A percentile compares a stretch with the other conserved stretches of the same genome.
phyloP scores from a whole-genome alignment of 805 yeast genomes.

The Kodamaea kakaduensis region DNA sequence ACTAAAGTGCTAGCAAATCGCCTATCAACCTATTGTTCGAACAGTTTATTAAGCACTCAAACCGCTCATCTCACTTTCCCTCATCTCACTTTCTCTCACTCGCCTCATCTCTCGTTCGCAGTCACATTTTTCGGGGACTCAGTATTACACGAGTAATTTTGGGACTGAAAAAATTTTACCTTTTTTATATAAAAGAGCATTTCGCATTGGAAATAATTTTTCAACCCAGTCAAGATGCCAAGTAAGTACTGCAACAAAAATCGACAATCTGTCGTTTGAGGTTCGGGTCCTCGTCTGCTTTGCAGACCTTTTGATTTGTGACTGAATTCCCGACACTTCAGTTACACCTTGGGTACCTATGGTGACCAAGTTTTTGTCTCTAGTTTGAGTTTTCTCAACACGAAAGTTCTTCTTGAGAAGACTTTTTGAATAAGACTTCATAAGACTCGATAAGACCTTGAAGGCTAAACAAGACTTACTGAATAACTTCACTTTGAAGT shows the following conservation, averaged over 20 bases:
- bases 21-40: too few relatives aligned
- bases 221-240: constrained; percentile 48
- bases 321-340: constrained; percentile 90
- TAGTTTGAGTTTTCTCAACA: not conserved
- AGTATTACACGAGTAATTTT: constrained; percentile 6
- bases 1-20: too few relatives aligned
- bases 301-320: constrained; percentile 35
- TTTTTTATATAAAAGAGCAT: constrained; percentile 1
- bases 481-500: too few relatives aligned
- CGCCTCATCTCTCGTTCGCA: too few relatives aligned
- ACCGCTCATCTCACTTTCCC: too few relatives aligned
- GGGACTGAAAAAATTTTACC: constrained; percentile 5
- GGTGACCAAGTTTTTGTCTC: constrained; percentile 5
- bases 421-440: too few relatives aligned
- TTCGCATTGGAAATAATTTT: constrained; percentile 2
- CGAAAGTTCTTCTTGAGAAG: not conserved
- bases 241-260: constrained; percentile 43
- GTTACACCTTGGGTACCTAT: constrained; percentile 40
- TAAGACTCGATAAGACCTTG: too few relatives aligned
- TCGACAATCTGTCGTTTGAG: constrained; percentile 30
- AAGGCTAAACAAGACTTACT: too few relatives aligned
- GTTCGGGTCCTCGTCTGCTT: constrained; percentile 66
- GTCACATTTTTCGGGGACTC: constrained; percentile 4
- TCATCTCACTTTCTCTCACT: too few relatives aligned
- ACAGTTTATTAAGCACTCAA: too few relatives aligned